Conservation (phyloP, 352 stramenopile genomes). For the Phytophthora capsici region DNA sequence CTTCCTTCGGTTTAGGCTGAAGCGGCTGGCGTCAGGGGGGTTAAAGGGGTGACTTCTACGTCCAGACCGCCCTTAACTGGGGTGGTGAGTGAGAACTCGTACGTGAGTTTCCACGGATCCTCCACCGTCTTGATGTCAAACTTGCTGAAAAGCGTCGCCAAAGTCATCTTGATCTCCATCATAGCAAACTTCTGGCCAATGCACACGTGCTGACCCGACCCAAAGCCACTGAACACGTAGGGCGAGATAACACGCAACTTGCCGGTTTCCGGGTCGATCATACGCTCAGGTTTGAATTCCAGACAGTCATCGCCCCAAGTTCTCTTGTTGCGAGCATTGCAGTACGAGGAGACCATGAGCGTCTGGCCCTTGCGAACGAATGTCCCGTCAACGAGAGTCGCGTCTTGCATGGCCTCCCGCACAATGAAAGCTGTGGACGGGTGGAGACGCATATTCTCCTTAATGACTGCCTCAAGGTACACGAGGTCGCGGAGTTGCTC, state of each 20-base stretch:
- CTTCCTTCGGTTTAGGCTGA: conserved; percentile 12
- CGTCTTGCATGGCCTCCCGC: conserved; percentile 43
- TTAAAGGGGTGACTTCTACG: conserved; percentile 28
- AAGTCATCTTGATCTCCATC: conserved; percentile 63
- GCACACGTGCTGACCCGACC: conserved; percentile 59
- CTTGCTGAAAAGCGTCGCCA: conserved; percentile 57
- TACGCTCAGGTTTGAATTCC: conserved; percentile 67
- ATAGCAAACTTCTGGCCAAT: conserved; percentile 60
- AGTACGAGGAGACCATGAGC: conserved; percentile 32
- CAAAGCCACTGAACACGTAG: conserved; percentile 46
- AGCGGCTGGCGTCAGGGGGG: conserved; percentile 9
- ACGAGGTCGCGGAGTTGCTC: conserved; percentile 53
- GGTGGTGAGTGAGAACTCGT: conserved; percentile 51
- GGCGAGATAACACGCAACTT: conserved; percentile 39
- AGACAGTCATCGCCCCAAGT: conserved; percentile 55
- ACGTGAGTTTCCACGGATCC: conserved; percentile 50
- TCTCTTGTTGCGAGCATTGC: conserved; percentile 32
- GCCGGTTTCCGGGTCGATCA: conserved; percentile 45
- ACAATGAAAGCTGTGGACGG: conserved; percentile 59
- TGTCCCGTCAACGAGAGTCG: conserved; percentile 32
- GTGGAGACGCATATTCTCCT: conserved; percentile 69
- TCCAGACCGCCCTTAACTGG: conserved; percentile 42
- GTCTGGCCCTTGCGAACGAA: conserved; percentile 30
- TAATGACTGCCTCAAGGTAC: conserved; percentile 64
- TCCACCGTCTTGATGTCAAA: conserved; percentile 55